phyloP scores from a whole-genome alignment of 805 yeast genomes.

The Ogataea ganodermae region DNA sequence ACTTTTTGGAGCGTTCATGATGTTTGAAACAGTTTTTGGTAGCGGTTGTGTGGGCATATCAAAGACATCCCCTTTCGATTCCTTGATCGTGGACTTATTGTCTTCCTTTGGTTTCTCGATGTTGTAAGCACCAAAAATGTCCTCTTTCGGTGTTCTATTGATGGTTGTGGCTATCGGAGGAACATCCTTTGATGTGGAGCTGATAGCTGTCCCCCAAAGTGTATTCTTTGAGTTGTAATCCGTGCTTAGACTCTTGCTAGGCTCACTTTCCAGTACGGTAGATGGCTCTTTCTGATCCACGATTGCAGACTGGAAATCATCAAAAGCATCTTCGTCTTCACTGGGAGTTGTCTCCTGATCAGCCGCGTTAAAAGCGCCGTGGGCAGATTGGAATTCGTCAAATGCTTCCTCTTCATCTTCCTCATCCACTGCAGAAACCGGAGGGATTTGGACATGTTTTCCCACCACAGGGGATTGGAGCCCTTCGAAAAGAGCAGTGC shows the following conservation, averaged over 20 bases:
- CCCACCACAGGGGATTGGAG: slow-evolving; percentile 1
- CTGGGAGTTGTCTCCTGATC: background rate
- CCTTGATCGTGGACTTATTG: background rate
- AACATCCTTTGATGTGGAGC: no score
- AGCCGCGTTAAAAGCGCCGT: background rate
- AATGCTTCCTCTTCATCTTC: background rate
- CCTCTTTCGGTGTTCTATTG: background rate
- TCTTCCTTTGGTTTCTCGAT: background rate
- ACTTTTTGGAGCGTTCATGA: no score
- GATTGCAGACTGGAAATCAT: slow-evolving; percentile 2
- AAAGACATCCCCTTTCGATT: no score
- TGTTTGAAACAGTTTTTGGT: no score
- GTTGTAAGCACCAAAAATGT: background rate
- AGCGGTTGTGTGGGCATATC: no score
- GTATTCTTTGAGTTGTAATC: no score
- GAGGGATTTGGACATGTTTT: background rate
- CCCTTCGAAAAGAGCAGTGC: background rate
- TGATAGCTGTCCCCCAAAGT: no score
- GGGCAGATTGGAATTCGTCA: background rate
- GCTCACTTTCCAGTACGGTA: no score
- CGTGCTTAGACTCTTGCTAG: no score
- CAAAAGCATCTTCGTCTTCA: background rate
- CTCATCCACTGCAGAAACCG: background rate
- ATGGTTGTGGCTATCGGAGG: background rate
- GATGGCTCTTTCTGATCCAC: no score